These are phyloP conservation scores for Cinnamomum micranthum DNA, from an alignment of 164 flowering plant genomes.

Conservation along the genomic window DNA sequence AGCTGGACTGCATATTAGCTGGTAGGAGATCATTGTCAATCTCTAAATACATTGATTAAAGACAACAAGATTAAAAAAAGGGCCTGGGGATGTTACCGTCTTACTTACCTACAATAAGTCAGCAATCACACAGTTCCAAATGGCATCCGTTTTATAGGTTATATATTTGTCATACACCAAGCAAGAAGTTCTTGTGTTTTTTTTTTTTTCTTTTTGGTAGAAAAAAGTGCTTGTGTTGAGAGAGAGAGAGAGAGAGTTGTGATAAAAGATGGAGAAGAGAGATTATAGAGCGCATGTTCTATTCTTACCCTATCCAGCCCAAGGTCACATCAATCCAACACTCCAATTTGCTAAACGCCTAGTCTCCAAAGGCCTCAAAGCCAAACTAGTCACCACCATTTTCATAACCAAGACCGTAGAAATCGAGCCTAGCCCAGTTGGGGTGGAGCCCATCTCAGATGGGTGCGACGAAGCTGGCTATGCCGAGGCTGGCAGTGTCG, in stretches of 20 bases:
- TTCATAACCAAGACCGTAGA: constrained; percentile 13
- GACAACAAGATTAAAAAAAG: too few relatives aligned
- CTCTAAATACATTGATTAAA: too few relatives aligned
- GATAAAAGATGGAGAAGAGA: constrained; percentile 4
- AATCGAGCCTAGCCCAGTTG: neutral
- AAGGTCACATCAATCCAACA: constrained; percentile 24
- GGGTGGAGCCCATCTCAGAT: constrained; percentile 25
- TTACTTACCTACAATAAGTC: too few relatives aligned
- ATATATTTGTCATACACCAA: neutral
- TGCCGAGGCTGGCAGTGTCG: constrained; percentile 6
- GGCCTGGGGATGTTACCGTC: too few relatives aligned
- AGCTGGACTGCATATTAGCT: too few relatives aligned
- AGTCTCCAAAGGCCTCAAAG: constrained; percentile 10
- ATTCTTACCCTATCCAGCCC: constrained; percentile 17
- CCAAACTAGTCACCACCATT: constrained; percentile 21
- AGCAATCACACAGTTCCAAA: too few relatives aligned
- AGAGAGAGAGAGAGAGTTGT: neutral
- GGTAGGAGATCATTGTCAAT: too few relatives aligned
- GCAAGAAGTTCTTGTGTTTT: neutral
- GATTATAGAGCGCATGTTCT: constrained; percentile 16
- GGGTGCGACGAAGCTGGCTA: constrained; percentile 27
- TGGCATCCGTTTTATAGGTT: too few relatives aligned
- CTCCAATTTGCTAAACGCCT: constrained; percentile 20
- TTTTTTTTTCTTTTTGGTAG: too few relatives aligned
- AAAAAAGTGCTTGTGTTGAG: neutral